A percentile compares a stretch with the other conserved stretches of the same genome.
phyloP scores from a whole-genome alignment of 2,329 filamentous ascomycete species.

The Phoma herbarum region DNA sequence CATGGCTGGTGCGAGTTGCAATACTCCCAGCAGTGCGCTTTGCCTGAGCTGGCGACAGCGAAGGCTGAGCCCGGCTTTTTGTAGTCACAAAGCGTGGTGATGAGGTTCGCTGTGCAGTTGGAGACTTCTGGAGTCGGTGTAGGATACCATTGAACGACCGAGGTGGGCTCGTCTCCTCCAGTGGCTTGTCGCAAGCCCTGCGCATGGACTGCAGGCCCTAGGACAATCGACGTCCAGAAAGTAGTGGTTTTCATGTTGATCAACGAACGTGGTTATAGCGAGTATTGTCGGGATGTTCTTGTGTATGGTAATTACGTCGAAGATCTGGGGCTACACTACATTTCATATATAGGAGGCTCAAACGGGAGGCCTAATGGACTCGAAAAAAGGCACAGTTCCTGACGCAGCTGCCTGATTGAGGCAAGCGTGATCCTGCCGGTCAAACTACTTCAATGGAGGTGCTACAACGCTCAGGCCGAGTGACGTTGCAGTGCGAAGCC shows the following conservation, averaged over 20 bases:
- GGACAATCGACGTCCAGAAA: neutral
- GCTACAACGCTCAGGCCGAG: conserved; percentile 1
- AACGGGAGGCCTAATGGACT: neutral
- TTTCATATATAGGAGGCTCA: neutral
- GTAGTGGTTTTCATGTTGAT: neutral
- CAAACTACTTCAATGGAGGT: neutral
- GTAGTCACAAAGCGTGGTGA: conserved; percentile 6
- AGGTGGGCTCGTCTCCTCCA: conserved; percentile 1
- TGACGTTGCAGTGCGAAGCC: neutral
- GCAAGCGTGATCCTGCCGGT: neutral
- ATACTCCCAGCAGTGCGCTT: conserved; percentile 2
- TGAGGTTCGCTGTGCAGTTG: conserved; percentile 4
- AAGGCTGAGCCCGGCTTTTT: conserved; percentile 2
- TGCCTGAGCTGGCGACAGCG: conserved; percentile 3
- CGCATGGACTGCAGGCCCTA: neutral
- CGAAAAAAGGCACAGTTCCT: no score
- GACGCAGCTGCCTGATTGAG: neutral
- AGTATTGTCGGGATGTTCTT: neutral
- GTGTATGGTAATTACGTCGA: neutral
- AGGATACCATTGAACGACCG: conserved; percentile 4
- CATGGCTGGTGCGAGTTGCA: conserved; percentile 7
- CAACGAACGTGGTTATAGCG: neutral
- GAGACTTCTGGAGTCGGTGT: conserved; percentile 3
- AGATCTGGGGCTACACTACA: neutral
- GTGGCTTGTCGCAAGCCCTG: conserved; percentile 8